Evolutionary conservation across 805 yeast species (phyloP), one percentile per base, ranked within the genome.

Genomic region (Schwanniomyces pseudopolymorphus): DNA sequence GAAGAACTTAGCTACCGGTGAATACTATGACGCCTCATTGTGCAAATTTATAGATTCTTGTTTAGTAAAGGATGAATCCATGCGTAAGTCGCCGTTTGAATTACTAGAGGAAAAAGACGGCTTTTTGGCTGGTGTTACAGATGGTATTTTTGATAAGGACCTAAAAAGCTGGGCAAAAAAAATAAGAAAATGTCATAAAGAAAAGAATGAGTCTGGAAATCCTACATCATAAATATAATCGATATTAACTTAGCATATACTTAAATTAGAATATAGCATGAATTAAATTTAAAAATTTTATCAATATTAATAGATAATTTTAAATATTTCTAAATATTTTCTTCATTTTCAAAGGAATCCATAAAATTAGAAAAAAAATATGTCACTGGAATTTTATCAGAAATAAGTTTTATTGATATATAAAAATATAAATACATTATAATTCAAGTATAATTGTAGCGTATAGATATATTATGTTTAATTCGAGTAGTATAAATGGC

Each of bases 41-140:
- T 78, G 88, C 52, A 74, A 75, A 42, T 89, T 91, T 61, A 85
- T 92, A 14, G 84, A 83, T 51, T 67, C 77, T 33, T 91, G 97
- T 57, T 72, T 90, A 57, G 74, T 80, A 38, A 88, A 85, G 60
- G 90, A 86, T 51, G 88, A 83, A 39, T 44, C 51, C 19, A 78
- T 74, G 43, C 74, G 99, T 48, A 82, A 87, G 19, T 81, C 85
- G 0, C 96, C 96, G 0, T 78, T 79, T 53, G 89, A 87, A 39
- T 66, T 94, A 21, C 67, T 87, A 46, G 62, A 64, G 11, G 64
- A 63, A 13, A 50, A 49, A n/a, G 44, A 48, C 11, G 61, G 59
- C 3, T 72, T 70, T 44, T 52, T 73, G 28, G 46, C 49, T 5
- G 69, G 63, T 3, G 72, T 69, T 2, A 62, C 54, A 7, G 49